Evolutionary conservation across 192 early-diverging fungal genomes (phyloP), one percentile per base, ranked within the genome.

Genomic region (Backusella sp.): DNA sequence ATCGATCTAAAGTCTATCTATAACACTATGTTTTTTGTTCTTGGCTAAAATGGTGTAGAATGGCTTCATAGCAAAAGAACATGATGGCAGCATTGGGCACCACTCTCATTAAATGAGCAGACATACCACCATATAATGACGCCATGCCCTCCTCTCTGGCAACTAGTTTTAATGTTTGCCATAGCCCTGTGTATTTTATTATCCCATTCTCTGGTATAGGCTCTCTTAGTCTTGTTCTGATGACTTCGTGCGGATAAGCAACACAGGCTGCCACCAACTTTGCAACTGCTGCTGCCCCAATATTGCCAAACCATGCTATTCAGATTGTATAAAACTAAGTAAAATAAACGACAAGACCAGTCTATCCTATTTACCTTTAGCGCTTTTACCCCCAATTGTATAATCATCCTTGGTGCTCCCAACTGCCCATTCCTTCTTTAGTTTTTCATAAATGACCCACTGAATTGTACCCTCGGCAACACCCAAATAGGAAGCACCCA

Each of bases 41-140:
- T 26, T 59, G 53, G 35, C 73, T 70, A 73, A 81, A 83, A 23
- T 80, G 82, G 42, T 91, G 81, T 37, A 94, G 74, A 34, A 95
- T 90, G 19, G 90, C 80, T 73, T 96, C 95, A 67, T 95, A 96
- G 12, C 91, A 89, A 68, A 95, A 86, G 77, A 99, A 98, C 91
- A 98, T 90, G 71, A 98, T 97, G 7, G 95, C 93, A 0, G 97
- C 96, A 81, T 98, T 98, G 0, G 97, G 97, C 9, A 99, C 96
- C 0, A 96, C 95, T 65, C 97, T 90, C 87, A 97, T 84, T 68
- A 99, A 84, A 84, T 98, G 96, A 3, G 96, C 94, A 15, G 94
- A 92, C 88, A 99, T 88, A 23, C 97, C 97, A 62, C 96, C 95
- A 76, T 99, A 99, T 28, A 99, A 82, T 3, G 94, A 94, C 17